Evolutionary conservation across 1,284 basidiomycete genomes (phyloP).

Genomic region (Cutaneotrichosporon sp.): DNA sequence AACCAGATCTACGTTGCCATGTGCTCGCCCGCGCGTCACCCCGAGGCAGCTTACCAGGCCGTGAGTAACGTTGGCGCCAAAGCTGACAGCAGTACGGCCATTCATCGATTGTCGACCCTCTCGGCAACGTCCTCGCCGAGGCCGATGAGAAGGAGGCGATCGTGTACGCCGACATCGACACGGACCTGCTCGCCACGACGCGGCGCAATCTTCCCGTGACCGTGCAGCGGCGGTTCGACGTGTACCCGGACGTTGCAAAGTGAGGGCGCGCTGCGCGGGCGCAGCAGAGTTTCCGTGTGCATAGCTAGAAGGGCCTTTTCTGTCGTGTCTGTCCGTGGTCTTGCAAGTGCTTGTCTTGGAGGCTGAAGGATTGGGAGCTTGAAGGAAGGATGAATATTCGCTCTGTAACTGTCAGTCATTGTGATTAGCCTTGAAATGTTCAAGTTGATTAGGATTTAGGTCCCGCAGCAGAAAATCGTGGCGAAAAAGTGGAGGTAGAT

Average conservation of each 20-base stretch:
- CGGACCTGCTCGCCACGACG: slow-evolving; percentile 66
- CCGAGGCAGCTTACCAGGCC: slow-evolving; percentile 77
- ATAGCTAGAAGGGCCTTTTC: slow-evolving; percentile 1
- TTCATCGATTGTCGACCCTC: slow-evolving; percentile 83
- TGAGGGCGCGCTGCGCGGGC: slow-evolving; percentile 1
- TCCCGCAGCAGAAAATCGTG: neutral
- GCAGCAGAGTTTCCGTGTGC: neutral
- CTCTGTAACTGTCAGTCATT: no score
- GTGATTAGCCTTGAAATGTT: no score
- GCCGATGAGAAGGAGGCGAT: slow-evolving; percentile 79
- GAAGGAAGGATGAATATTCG: no score
- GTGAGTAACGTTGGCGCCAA: slow-evolving; percentile 55
- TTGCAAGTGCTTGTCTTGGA: neutral
- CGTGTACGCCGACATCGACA: slow-evolving; percentile 75
- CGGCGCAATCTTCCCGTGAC: slow-evolving; percentile 83
- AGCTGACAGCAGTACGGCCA: slow-evolving; percentile 71
- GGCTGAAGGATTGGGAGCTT: neutral
- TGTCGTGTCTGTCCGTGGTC: slow-evolving; percentile 4
- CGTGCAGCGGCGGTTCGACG: slow-evolving; percentile 83
- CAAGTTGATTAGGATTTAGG: neutral
- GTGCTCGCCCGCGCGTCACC: slow-evolving; percentile 91
- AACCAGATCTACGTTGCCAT: slow-evolving; percentile 94
- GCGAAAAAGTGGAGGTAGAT: slow-evolving; percentile 1
- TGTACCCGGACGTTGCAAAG: slow-evolving; percentile 70
- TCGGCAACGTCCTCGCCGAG: slow-evolving; percentile 76